A percentile compares a stretch with the other conserved stretches of the same genome.
Evolutionary conservation across 2,329 filamentous ascomycete genomes (phyloP).

Genomic region (Orbilia quercus): DNA sequence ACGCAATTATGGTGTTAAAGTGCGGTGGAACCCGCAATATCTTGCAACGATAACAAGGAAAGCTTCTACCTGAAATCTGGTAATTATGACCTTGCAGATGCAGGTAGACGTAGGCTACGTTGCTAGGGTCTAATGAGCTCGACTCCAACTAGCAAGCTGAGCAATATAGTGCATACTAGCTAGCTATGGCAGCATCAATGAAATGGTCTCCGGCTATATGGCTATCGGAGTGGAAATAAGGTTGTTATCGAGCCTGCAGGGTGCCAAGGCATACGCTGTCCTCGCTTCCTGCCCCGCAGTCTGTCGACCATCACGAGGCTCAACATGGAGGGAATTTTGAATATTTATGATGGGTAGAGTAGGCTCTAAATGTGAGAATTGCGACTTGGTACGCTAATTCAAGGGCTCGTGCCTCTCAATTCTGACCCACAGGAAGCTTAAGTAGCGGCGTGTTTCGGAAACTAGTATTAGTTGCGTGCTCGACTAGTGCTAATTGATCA

Average conservation of each 20-base stretch:
- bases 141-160: not conserved
- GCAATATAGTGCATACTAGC: too few species aligned
- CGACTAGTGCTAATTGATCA: not conserved
- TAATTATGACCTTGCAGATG: not conserved
- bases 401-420: slow-evolving; percentile 2
- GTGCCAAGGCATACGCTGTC: slow-evolving; percentile 10
- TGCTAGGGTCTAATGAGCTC: not conserved
- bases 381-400: slow-evolving; percentile 2
- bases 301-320: not conserved
- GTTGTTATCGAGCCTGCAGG: slow-evolving; percentile 2
- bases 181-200: too few species aligned
- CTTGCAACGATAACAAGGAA: slow-evolving; percentile 4
- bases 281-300: slow-evolving; percentile 6
- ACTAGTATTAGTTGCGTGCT: not conserved
- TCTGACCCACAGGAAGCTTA: not conserved
- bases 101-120: too few species aligned
- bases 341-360: too few species aligned
- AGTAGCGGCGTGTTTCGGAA: slow-evolving; percentile 4
- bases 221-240: slow-evolving; percentile 5
- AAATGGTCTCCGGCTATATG: slow-evolving; percentile 4
- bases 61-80: not conserved
- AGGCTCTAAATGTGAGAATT: too few species aligned
- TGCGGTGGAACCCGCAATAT: not conserved
- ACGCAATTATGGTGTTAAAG: slow-evolving; percentile 7
- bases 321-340: not conserved